These are phyloP conservation scores for Teunomyces kruisii DNA, from an alignment of 805 yeast genomes.

Conservation along the genomic window DNA sequence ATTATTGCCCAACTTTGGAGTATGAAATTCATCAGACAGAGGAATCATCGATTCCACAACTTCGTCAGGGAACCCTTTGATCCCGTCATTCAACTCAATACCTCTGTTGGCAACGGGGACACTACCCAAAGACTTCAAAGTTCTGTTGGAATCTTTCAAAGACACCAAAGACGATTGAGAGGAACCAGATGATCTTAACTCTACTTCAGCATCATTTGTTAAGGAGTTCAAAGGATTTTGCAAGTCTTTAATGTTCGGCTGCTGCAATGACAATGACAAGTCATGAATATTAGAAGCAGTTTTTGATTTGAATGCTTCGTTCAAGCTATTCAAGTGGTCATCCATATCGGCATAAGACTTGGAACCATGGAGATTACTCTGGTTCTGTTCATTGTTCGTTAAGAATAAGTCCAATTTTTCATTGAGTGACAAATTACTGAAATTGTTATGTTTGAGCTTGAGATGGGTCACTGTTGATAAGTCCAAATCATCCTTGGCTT, in stretches of 20 bases:
- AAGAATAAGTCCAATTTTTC: conserved; percentile 47
- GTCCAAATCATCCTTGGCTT: conserved; percentile 16
- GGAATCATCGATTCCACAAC: conserved; percentile 36
- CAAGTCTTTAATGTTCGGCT: conserved; percentile 12
- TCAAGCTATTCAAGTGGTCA: conserved; percentile 32
- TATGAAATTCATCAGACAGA: not conserved
- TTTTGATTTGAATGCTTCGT: conserved; percentile 22
- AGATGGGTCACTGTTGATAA: conserved; percentile 13
- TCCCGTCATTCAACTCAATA: conserved; percentile 41
- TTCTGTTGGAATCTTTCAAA: conserved; percentile 27
- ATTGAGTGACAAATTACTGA: conserved; percentile 37
- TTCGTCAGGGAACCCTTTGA: conserved; percentile 41
- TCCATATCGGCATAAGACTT: conserved; percentile 30
- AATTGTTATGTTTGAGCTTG: conserved; percentile 22
- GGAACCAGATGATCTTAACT: conserved; percentile 32
- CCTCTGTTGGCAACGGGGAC: conserved; percentile 8
- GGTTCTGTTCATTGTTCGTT: conserved; percentile 12
- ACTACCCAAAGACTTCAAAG: conserved; percentile 21
- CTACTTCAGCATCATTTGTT: conserved; percentile 21
- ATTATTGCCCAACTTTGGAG: not conserved
- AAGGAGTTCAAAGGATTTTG: conserved; percentile 37
- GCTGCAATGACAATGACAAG: conserved; percentile 30
- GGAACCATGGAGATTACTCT: conserved; percentile 8
- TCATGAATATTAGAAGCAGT: conserved; percentile 35
- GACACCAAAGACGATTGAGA: conserved; percentile 43